Percentiles rank a stretch among this genome's conserved stretches.
These are phyloP conservation scores for Aureobasidium subglaciale DNA, from an alignment of 2,329 filamentous ascomycete genomes.

Conservation along the genomic window DNA sequence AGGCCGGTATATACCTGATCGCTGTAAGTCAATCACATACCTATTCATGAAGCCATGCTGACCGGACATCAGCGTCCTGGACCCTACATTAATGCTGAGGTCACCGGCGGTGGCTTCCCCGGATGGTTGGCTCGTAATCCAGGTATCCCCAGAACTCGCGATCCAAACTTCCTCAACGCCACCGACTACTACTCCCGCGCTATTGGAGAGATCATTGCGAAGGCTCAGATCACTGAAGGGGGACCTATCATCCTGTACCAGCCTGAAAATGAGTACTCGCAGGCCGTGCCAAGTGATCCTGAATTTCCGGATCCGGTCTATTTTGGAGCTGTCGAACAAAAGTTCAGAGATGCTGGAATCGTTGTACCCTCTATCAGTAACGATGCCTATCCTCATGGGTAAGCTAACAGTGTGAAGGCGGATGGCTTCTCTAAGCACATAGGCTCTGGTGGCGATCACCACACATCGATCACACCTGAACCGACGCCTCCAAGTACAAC, in stretches of 20 bases:
- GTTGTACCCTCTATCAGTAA: conserved; percentile 53
- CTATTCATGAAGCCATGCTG: no score
- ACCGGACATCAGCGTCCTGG: conserved; percentile 40
- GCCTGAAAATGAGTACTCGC: conserved; percentile 58
- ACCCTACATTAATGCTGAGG: conserved; percentile 74
- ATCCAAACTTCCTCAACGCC: conserved; percentile 55
- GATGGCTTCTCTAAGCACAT: no score
- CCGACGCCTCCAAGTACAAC: no score
- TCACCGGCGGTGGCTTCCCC: conserved; percentile 68
- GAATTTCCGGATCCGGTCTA: conserved; percentile 61
- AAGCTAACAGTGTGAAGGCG: no score
- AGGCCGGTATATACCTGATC: conserved; percentile 70
- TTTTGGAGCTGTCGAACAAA: conserved; percentile 63
- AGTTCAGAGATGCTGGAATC: conserved; percentile 54
- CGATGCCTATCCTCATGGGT: conserved; percentile 54
- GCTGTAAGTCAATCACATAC: conserved; percentile 41
- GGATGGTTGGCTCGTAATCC: conserved; percentile 69
- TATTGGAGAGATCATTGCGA: conserved; percentile 60
- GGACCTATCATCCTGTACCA: conserved; percentile 74
- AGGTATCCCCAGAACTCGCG: conserved; percentile 56
- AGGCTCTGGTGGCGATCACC: no score
- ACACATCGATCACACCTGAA: no score
- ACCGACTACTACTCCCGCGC: conserved; percentile 46
- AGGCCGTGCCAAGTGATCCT: conserved; percentile 16
- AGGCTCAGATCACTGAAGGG: conserved; percentile 73